phyloP scores from a whole-genome alignment of 2,329 filamentous ascomycete genomes.

The Harringtonia aguacate region DNA sequence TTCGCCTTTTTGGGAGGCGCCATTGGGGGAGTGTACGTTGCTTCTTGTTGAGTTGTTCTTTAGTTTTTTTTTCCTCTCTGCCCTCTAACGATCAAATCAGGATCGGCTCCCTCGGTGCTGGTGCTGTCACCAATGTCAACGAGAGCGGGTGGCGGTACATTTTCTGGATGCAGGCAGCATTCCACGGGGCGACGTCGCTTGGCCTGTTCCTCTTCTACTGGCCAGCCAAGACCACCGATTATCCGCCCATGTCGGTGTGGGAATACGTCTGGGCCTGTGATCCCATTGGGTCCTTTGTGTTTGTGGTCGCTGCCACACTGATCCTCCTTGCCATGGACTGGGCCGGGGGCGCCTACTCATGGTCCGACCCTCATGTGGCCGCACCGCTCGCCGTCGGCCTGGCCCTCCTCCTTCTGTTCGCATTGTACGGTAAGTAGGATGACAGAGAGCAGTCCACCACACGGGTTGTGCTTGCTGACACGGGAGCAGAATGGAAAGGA shows the following conservation, averaged over 20 bases:
- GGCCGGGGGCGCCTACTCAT: slow-evolving; percentile 29
- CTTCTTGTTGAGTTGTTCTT: no score
- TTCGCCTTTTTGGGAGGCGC: slow-evolving; percentile 39
- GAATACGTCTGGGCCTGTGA: slow-evolving; percentile 35
- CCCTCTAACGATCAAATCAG: slow-evolving; percentile 16
- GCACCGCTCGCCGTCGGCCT: slow-evolving; percentile 30
- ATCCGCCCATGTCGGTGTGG: slow-evolving; percentile 24
- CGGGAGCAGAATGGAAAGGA: slow-evolving; percentile 40
- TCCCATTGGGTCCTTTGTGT: slow-evolving; percentile 33
- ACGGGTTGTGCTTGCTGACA: no score
- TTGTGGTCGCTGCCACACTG: slow-evolving; percentile 30
- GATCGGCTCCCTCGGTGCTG: slow-evolving; percentile 36
- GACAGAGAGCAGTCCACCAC: no score
- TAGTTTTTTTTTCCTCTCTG: no score
- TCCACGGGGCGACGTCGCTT: slow-evolving; percentile 35
- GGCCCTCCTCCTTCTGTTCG: slow-evolving; percentile 27
- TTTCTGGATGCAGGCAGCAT: slow-evolving; percentile 47
- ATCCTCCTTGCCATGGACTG: slow-evolving; percentile 34
- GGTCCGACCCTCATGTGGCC: slow-evolving; percentile 27
- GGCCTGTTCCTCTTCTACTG: slow-evolving; percentile 38
- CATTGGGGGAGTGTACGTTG: slow-evolving; percentile 39
- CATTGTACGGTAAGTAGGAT: slow-evolving; percentile 26
- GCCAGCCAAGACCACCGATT: slow-evolving; percentile 27
- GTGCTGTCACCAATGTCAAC: slow-evolving; percentile 37
- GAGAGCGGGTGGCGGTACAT: slow-evolving; percentile 42